A percentile compares a stretch with the other conserved stretches of the same genome.
Evolutionary conservation across 805 yeast genomes (phyloP).

Genomic region (Yarrowia yakushimensis): DNA sequence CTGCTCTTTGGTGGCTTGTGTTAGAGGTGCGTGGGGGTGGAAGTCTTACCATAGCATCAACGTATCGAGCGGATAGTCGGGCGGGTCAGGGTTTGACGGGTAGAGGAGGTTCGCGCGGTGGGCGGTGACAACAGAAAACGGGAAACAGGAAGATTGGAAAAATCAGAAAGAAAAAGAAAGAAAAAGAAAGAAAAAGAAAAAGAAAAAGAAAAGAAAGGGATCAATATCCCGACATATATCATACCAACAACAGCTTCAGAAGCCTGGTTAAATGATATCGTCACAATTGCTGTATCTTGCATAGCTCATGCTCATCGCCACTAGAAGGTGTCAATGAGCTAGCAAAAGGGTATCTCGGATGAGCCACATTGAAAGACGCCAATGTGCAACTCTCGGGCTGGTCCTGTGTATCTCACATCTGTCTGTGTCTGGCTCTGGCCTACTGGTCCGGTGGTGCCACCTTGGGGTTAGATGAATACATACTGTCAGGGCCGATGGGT

Average conservation of each 20-base stretch:
- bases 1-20: constrained; percentile 33
- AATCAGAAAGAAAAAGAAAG: not conserved
- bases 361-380: too few relatives aligned
- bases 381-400: too few relatives aligned
- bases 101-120: not conserved
- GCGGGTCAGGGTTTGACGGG: not conserved
- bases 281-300: too few relatives aligned
- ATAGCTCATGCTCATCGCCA: too few relatives aligned
- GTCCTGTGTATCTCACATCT: too few relatives aligned
- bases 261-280: too few relatives aligned
- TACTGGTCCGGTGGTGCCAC: not conserved
- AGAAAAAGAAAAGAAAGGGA: not conserved
- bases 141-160: not conserved
- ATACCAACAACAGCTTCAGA: too few relatives aligned
- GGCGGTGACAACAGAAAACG: not conserved
- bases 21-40: not conserved
- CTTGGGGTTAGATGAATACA: not conserved
- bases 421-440: not conserved
- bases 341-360: too few relatives aligned
- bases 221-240: too few relatives aligned
- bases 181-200: not conserved
- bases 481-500: constrained; percentile 17
- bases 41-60: too few relatives aligned
- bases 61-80: not conserved
- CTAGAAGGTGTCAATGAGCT: too few relatives aligned